Evolutionary conservation across 768 basidiomycete species (phyloP).

Genomic region (Tricholoma bakamatsutake): DNA sequence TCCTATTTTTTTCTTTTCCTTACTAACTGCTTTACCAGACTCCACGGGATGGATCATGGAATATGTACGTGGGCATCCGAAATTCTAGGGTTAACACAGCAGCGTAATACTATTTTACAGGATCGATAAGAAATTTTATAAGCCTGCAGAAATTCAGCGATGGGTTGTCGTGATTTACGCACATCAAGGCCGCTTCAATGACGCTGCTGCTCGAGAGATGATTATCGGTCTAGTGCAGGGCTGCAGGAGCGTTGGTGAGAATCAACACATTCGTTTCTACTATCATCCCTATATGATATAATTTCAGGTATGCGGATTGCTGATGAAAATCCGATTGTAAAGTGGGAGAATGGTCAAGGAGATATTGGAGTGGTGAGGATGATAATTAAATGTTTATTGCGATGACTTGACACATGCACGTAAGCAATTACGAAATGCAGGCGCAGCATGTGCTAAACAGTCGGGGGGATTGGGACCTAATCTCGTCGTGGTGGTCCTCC

Average conservation of each 20-base stretch:
- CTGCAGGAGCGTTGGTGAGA: constrained; percentile 55
- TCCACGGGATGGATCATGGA: constrained; percentile 70
- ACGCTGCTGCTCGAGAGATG: constrained; percentile 39
- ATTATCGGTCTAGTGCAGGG: constrained; percentile 42
- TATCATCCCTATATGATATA: constrained; percentile 16
- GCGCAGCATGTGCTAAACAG: constrained; percentile 35
- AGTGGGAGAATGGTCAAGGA: constrained; percentile 55
- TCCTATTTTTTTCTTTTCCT: neutral
- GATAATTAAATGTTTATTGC: neutral
- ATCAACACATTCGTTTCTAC: constrained; percentile 32
- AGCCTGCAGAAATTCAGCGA: constrained; percentile 41
- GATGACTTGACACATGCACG: neutral
- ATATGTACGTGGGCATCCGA: constrained; percentile 45
- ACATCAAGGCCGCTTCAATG: constrained; percentile 42
- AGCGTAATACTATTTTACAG: constrained; percentile 33
- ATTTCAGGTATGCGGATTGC: constrained; percentile 51
- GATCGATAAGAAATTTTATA: constrained; percentile 64
- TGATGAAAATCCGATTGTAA: constrained; percentile 38
- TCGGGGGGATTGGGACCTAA: constrained; percentile 39
- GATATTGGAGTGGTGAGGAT: constrained; percentile 34
- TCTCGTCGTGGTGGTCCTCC: constrained; percentile 65
- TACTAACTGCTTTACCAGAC: constrained; percentile 26
- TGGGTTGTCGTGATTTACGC: constrained; percentile 71
- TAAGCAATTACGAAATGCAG: constrained; percentile 45
- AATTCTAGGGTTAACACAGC: constrained; percentile 29